These are phyloP conservation scores for Fermentozyma sake DNA, from an alignment of 1,139 yeast species.

Conservation along the genomic window DNA sequence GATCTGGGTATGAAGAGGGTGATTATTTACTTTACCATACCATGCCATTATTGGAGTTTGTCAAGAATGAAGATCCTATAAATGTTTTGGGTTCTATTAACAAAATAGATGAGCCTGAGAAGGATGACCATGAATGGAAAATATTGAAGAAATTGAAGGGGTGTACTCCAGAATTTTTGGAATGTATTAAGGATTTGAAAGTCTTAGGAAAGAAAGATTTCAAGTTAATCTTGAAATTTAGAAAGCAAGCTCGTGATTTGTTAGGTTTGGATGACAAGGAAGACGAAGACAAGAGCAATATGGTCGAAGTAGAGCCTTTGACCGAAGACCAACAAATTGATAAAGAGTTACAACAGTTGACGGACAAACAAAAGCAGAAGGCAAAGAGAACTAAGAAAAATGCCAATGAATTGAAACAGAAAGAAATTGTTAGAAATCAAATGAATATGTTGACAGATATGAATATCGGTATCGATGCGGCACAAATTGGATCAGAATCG, in stretches of 20 bases:
- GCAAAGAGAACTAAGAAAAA: constrained; percentile 77
- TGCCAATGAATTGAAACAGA: constrained; percentile 78
- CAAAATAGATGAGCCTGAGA: constrained; percentile 47
- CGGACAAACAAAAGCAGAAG: constrained; percentile 65
- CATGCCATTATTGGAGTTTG: constrained; percentile 73
- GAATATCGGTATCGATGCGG: constrained; percentile 93
- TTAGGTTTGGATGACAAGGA: constrained; percentile 62
- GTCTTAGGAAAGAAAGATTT: constrained; percentile 94
- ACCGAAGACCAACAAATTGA: constrained; percentile 90
- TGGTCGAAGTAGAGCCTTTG: constrained; percentile 61
- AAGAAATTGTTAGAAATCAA: constrained; percentile 87
- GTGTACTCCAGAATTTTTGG: constrained; percentile 73
- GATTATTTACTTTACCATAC: constrained; percentile 76
- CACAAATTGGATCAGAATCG: constrained; percentile 73
- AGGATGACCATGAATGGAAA: constrained; percentile 68
- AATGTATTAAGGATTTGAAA: constrained; percentile 84
- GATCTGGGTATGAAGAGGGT: constrained; percentile 97
- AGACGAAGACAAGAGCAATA: constrained; percentile 42
- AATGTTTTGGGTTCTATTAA: constrained; percentile 72
- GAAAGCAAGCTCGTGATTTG: constrained; percentile 78
- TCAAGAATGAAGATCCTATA: constrained; percentile 78
- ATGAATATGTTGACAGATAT: constrained; percentile 93
- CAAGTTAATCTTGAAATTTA: constrained; percentile 77
- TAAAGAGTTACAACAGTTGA: constrained; percentile 70
- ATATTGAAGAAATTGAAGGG: constrained; percentile 65